These are phyloP conservation scores for Fusarium pseudonygamai DNA, from an alignment of 2,329 filamentous ascomycete genomes.

Conservation along the genomic window DNA sequence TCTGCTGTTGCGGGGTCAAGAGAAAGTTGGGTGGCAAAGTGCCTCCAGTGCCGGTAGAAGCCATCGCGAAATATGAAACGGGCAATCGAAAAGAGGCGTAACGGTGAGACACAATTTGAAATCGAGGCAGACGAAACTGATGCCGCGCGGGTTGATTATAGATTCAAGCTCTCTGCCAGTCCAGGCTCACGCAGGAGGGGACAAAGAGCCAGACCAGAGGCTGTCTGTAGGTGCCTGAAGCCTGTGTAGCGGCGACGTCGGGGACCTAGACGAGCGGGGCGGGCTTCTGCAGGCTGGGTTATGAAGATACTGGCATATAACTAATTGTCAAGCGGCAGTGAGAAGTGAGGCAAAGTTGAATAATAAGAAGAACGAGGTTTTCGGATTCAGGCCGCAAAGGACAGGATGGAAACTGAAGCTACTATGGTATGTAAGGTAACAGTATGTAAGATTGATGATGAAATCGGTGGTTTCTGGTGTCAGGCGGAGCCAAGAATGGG, in stretches of 20 bases:
- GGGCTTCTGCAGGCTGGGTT: constrained; percentile 12
- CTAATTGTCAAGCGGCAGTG: constrained; percentile 10
- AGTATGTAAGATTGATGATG: constrained; percentile 41
- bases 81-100: constrained; percentile 4
- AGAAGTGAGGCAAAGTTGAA: constrained; percentile 1
- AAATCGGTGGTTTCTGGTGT: constrained; percentile 34
- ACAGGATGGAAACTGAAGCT: constrained; percentile 14
- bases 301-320: constrained; percentile 7
- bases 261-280: constrained; percentile 29
- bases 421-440: constrained; percentile 9
- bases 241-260: constrained; percentile 35
- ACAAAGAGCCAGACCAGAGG: constrained; percentile 37
- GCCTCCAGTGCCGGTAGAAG: constrained; percentile 58
- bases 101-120: neutral
- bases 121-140: constrained; percentile 12
- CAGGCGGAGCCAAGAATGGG: constrained; percentile 34
- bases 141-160: constrained; percentile 27
- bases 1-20: constrained; percentile 80
- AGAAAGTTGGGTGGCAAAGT: constrained; percentile 66
- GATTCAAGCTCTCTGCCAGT: constrained; percentile 40
- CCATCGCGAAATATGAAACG: constrained; percentile 52
- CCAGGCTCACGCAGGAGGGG: constrained; percentile 39
- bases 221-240: neutral
- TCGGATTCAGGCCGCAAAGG: constrained; percentile 34
- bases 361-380: constrained; percentile 22